phyloP scores from a whole-genome alignment of 345 rosid genomes.

The Trapa bicornis region DNA sequence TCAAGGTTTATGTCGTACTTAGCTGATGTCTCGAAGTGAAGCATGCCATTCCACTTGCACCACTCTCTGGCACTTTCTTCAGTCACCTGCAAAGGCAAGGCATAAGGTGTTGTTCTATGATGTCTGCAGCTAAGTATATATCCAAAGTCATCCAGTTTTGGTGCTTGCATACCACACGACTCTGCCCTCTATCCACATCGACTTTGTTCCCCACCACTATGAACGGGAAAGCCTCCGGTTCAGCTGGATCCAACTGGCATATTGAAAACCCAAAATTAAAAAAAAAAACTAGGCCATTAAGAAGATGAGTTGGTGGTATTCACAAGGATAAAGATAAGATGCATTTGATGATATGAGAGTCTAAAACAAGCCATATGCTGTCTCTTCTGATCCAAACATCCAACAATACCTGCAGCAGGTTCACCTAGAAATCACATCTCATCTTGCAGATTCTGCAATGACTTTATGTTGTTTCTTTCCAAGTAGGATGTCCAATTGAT shows the following conservation, averaged over 20 bases:
- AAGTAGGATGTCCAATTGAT: too few species aligned
- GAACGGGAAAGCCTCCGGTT: constrained; percentile 52
- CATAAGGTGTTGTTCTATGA: not conserved
- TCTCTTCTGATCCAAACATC: too few species aligned
- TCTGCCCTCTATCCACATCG: constrained; percentile 66
- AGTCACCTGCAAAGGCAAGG: constrained; percentile 34
- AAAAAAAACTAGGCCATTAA: too few species aligned
- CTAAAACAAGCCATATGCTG: not conserved
- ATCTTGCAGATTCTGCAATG: too few species aligned
- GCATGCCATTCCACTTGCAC: constrained; percentile 55
- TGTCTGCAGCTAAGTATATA: not conserved
- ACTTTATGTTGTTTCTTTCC: too few species aligned
- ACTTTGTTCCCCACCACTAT: constrained; percentile 66
- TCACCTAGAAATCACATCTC: too few species aligned
- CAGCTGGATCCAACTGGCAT: constrained; percentile 53
- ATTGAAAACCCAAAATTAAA: not conserved
- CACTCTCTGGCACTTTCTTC: constrained; percentile 60
- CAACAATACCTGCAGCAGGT: too few species aligned
- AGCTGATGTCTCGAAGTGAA: constrained; percentile 78
- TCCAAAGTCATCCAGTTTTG: not conserved
- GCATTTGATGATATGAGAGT: not conserved
- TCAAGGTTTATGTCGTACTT: constrained; percentile 59
- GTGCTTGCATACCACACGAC: constrained; percentile 34
- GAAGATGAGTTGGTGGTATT: too few species aligned
- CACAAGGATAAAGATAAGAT: not conserved